These are phyloP conservation scores for Suillus hirtellus DNA, from an alignment of 768 basidiomycete species.

Conservation along the genomic window DNA sequence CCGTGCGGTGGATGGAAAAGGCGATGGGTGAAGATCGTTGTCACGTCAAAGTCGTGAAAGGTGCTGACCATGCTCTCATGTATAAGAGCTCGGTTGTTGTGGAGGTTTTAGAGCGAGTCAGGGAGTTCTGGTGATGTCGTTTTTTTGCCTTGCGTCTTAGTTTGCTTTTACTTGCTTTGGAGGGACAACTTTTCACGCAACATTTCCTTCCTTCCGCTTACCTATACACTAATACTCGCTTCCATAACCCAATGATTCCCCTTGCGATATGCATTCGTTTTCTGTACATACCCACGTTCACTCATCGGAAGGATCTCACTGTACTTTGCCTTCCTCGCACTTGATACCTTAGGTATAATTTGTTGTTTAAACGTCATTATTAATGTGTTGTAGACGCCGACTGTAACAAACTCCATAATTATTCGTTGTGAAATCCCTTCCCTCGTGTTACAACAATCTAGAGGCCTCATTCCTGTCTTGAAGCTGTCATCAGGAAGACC, in stretches of 20 bases:
- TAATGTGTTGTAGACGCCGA: constrained; percentile 25
- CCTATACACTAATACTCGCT: constrained; percentile 9
- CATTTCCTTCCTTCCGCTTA: constrained; percentile 13
- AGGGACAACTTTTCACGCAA: constrained; percentile 21
- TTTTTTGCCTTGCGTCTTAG: constrained; percentile 6
- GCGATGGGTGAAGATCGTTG: constrained; percentile 77
- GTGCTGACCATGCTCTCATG: constrained; percentile 93
- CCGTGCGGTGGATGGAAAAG: constrained; percentile 90
- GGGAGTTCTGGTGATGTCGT: constrained; percentile 50
- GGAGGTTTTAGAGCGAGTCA: constrained; percentile 74
- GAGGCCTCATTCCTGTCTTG: not conserved
- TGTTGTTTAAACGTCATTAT: constrained; percentile 35
- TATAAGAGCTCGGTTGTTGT: constrained; percentile 86
- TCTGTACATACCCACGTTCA: constrained; percentile 17
- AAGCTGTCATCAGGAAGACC: not conserved
- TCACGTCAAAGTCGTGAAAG: constrained; percentile 77
- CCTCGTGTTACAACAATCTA: not conserved
- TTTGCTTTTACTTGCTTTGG: constrained; percentile 15
- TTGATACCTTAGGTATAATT: constrained; percentile 29
- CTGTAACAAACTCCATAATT: not conserved
- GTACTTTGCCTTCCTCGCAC: constrained; percentile 30
- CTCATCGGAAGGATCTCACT: constrained; percentile 29
- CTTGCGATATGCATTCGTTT: constrained; percentile 21
- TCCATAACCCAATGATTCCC: constrained; percentile 7
- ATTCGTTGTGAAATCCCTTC: not conserved